Base-by-base conservation (phyloP, 345 rosid species). In the Gossypium herbaceum region DNA sequence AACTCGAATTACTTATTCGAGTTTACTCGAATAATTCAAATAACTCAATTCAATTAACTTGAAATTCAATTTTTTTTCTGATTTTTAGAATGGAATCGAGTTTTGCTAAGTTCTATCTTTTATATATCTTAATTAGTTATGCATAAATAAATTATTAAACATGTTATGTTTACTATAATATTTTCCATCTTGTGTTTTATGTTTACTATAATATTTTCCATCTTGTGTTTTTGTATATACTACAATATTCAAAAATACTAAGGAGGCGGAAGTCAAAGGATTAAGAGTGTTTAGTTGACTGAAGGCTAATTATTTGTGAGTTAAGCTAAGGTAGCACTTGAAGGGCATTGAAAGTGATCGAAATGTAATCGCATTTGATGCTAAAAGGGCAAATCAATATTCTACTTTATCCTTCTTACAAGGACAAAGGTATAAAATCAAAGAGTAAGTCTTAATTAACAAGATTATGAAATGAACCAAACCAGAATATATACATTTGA, bases 391-490 rank as follows among this genome's bases (percentile, higher is more conserved):
- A 61, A 29, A 61, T 9, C 66, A 2, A 61, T 61, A 60, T 60
- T 41, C 66, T 61, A 25, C 55, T 25, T 60, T 60, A 69, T 69
- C 73, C 27, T 29, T 70, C 12, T 52, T 52, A n/a, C 16, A 6
- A n/a, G 25, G 73, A 52, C 29, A 70, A 27, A 27, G 60, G 60
- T 50, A 24, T 50, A n/a, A 48, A 50, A 48, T 25, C 2, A 2
- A 24, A 48, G 3, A 11, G n/a, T 16, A 50, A 48, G 45, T n/a
- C 19, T 47, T 68, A 47, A 59, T 59, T 59, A 12, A 25, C 39
- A 51, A 34, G 24, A 69, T 52, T 51, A 34, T 29, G 61, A 70
- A 29, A 54, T 52, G 73, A 25, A 60, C n/a, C 64, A 12, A 60
- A 27, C 41, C 9, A 9, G 41, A 60, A 59, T 4, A 59, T 25